phyloP scores from a whole-genome alignment of 495 filamentous ascomycete species.

The Astrothelium macrocarpum region DNA sequence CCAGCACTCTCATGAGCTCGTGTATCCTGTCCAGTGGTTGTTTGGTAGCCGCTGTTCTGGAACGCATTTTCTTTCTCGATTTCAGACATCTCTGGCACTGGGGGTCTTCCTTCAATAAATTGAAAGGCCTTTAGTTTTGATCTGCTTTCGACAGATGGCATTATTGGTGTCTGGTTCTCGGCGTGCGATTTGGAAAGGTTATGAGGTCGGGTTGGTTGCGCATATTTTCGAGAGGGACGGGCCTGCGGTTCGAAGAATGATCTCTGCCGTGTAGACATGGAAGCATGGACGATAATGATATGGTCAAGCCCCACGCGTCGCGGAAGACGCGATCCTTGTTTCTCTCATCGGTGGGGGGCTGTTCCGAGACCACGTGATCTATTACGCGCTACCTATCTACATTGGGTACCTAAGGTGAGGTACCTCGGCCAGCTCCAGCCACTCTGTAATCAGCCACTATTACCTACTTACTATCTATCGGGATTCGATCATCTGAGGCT shows the following conservation, averaged over 20 bases:
- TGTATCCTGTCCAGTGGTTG: slow-evolving; percentile 25
- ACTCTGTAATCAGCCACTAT: no score
- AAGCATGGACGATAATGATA: slow-evolving; percentile 2
- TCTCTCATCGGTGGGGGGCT: background rate
- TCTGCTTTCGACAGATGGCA: slow-evolving; percentile 45
- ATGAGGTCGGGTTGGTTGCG: slow-evolving; percentile 16
- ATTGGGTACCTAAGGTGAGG: background rate
- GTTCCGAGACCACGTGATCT: background rate
- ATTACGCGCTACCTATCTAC: background rate
- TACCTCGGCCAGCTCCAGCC: no score
- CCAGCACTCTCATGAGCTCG: slow-evolving; percentile 10
- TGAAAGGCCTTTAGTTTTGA: slow-evolving; percentile 52
- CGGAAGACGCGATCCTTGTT: slow-evolving; percentile 8
- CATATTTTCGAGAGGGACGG: slow-evolving; percentile 16
- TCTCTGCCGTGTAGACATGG: slow-evolving; percentile 36
- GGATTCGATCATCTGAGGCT: no score
- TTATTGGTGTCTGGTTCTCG: slow-evolving; percentile 20
- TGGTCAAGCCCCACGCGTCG: background rate
- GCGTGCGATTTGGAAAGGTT: slow-evolving; percentile 12
- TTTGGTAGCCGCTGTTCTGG: slow-evolving; percentile 30
- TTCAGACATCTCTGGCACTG: slow-evolving; percentile 13
- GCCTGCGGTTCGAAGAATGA: slow-evolving; percentile 43
- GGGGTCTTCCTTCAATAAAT: slow-evolving; percentile 33
- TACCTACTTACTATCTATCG: no score
- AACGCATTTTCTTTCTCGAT: slow-evolving; percentile 6